phyloP scores from a whole-genome alignment of 2,329 filamentous ascomycete species.

The Furcasterigmium sp. region DNA sequence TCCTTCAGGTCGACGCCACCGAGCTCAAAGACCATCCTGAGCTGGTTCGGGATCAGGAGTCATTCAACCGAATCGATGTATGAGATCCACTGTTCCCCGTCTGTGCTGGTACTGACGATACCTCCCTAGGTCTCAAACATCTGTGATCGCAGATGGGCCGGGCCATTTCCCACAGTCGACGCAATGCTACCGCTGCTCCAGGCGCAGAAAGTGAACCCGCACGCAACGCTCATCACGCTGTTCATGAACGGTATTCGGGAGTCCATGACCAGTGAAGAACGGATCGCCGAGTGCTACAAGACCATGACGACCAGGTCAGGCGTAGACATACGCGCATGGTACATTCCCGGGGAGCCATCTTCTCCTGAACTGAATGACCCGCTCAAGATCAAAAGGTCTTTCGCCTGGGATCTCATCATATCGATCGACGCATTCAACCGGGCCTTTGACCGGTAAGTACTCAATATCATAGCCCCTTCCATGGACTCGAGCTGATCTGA shows the following conservation, averaged over 20 bases:
- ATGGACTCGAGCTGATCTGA: constrained; percentile 4
- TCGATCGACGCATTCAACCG: background rate
- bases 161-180: constrained; percentile 15
- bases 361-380: background rate
- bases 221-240: constrained; percentile 33
- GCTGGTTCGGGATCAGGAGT: too few relatives aligned
- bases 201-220: constrained; percentile 20
- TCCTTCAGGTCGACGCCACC: constrained; percentile 19
- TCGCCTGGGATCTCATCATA: background rate
- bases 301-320: background rate
- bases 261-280: constrained; percentile 2
- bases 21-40: constrained; percentile 14
- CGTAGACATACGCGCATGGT: background rate
- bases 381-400: constrained; percentile 1
- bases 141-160: constrained; percentile 24
- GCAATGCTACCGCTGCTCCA: constrained; percentile 26
- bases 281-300: background rate
- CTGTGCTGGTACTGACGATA: too few relatives aligned
- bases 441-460: constrained; percentile 11
- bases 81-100: background rate
- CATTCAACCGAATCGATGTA: constrained; percentile 34
- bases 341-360: background rate
- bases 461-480: background rate
- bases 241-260: constrained; percentile 30
- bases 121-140: constrained; percentile 29